A percentile compares a stretch with the other conserved stretches of the same genome.
Evolutionary conservation across 805 yeast genomes (phyloP).

Genomic region (Ogataea zsoltii): DNA sequence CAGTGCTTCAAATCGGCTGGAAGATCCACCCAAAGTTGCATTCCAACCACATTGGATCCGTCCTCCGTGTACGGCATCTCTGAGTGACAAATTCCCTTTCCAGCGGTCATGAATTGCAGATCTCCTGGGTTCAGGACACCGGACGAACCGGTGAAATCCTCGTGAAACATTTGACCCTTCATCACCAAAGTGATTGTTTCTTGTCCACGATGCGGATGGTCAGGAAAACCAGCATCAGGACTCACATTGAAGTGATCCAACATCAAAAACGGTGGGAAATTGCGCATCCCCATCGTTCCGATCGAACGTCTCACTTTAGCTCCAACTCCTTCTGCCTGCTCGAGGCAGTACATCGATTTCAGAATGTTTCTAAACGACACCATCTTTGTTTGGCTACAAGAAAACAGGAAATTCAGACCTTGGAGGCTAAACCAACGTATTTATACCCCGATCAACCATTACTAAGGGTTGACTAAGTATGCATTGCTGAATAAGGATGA

Average conservation of each 20-base stretch:
- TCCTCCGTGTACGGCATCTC: conserved; percentile 74
- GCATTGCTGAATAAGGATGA: conserved; percentile 3
- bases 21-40: conserved; percentile 88
- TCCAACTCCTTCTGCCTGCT: conserved; percentile 87
- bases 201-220: conserved; percentile 82
- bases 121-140: conserved; percentile 82
- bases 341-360: conserved; percentile 56
- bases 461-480: conserved; percentile 2
- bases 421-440: background rate
- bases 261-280: conserved; percentile 80
- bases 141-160: conserved; percentile 82
- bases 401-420: too few relatives aligned
- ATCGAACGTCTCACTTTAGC: conserved; percentile 81
- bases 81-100: conserved; percentile 80
- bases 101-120: conserved; percentile 93
- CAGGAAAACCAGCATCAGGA: conserved; percentile 75
- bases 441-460: background rate
- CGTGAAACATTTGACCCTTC: conserved; percentile 72
- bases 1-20: conserved; percentile 63
- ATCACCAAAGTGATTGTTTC: conserved; percentile 74
- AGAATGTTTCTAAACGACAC: conserved; percentile 47
- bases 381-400: conserved; percentile 15
- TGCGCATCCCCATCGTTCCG: conserved; percentile 66
- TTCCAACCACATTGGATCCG: conserved; percentile 55
- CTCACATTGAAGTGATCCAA: conserved; percentile 72